A percentile compares a stretch with the other conserved stretches of the same genome.
Evolutionary conservation across 2,329 filamentous ascomycete genomes (phyloP).

Genomic region (Massarina eburnea): DNA sequence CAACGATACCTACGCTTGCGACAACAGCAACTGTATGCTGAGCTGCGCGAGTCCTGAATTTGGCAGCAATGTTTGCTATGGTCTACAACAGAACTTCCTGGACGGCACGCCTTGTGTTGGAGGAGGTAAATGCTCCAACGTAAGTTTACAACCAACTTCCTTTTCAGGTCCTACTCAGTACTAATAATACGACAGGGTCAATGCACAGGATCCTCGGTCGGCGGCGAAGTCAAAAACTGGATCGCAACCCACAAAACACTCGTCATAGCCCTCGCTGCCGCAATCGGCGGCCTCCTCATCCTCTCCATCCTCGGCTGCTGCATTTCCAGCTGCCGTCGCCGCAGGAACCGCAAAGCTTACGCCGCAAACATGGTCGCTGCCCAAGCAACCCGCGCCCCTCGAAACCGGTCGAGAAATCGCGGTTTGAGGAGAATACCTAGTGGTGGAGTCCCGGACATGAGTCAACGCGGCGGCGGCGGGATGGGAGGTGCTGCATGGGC

Average conservation of each 20-base stretch:
- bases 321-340: constrained; percentile 52
- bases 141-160: constrained; percentile 37
- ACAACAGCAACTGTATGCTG: constrained; percentile 70
- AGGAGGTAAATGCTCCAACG: constrained; percentile 75
- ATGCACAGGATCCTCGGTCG: constrained; percentile 71
- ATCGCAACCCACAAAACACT: constrained; percentile 75
- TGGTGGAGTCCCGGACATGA: constrained; percentile 3
- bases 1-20: constrained; percentile 81
- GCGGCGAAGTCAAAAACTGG: constrained; percentile 73
- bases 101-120: constrained; percentile 85
- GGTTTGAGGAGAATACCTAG: not conserved
- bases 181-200: constrained; percentile 54
- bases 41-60: constrained; percentile 74
- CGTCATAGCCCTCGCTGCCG: constrained; percentile 76
- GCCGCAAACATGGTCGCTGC: constrained; percentile 21
- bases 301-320: constrained; percentile 70
- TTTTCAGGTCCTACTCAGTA: not conserved
- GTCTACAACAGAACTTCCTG: constrained; percentile 86
- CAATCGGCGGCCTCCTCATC: constrained; percentile 68
- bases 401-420: not conserved
- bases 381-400: constrained; percentile 11
- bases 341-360: constrained; percentile 25
- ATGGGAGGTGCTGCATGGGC: constrained; percentile 6
- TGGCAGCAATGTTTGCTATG: constrained; percentile 66
- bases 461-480: not conserved